phyloP scores from a whole-genome alignment of 177 flowering plant genomes.

The Tripterygium wilfordii region DNA sequence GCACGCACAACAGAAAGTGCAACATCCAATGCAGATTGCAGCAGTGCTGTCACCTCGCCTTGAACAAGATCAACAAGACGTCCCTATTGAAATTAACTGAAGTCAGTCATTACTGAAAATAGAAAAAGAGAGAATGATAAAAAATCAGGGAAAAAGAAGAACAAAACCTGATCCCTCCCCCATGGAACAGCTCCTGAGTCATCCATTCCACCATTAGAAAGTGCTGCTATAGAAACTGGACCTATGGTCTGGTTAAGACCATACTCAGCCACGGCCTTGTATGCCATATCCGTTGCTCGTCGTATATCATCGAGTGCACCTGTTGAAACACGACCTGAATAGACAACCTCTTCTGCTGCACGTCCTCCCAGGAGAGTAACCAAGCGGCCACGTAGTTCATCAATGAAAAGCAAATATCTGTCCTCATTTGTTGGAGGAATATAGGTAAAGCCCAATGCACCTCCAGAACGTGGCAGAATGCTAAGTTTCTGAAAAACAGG shows the following conservation, averaged over 20 bases:
- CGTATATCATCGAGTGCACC: conserved; percentile 98
- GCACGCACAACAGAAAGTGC: conserved; percentile 90
- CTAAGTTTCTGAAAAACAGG: conserved; percentile 97
- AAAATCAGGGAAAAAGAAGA: no score
- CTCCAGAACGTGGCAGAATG: conserved; percentile 97
- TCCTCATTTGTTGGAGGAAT: conserved; percentile 88
- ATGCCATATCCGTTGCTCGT: conserved; percentile 97
- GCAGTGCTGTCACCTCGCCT: conserved; percentile 70
- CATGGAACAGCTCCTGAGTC: conserved; percentile 68
- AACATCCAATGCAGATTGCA: conserved; percentile 88
- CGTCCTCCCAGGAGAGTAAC: conserved; percentile 99
- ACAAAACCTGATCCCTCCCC: conserved; percentile 93
- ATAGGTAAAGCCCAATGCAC: conserved; percentile 95
- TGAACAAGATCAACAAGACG: conserved; percentile 94
- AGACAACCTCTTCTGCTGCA: conserved; percentile 95
- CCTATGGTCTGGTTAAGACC: conserved; percentile 89
- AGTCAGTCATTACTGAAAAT: no score
- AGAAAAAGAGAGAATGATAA: background rate
- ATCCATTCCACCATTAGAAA: conserved; percentile 88
- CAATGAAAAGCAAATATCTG: conserved; percentile 91
- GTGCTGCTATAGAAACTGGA: conserved; percentile 77
- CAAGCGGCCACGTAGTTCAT: conserved; percentile 94
- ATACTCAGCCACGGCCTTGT: conserved; percentile 97
- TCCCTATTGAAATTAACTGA: conserved; percentile 60
- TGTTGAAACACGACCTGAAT: conserved; percentile 94